These are phyloP conservation scores for Przewalskia tangutica DNA, from an alignment of 257 asterid species.

Conservation along the genomic window DNA sequence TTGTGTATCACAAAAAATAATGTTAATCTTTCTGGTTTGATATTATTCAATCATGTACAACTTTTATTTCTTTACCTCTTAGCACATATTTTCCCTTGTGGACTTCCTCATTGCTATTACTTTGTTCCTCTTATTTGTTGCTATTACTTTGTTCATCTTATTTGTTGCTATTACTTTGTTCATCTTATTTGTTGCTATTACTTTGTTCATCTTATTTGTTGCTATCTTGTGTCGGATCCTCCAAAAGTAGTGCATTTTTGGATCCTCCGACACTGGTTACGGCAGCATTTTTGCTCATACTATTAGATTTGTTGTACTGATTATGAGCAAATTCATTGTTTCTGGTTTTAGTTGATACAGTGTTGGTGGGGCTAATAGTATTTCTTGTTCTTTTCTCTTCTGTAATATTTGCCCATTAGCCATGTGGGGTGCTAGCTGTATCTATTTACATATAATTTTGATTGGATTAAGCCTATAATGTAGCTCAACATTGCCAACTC, in stretches of 20 bases:
- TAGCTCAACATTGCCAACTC: not conserved
- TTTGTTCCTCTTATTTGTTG: not conserved
- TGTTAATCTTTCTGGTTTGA: not conserved
- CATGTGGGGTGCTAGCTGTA: not conserved
- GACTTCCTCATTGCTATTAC: not conserved
- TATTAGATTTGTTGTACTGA: not conserved
- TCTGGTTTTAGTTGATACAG: not conserved
- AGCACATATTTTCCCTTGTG: not conserved
- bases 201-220: not conserved
- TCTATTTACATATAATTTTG: not conserved
- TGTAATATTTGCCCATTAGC: not conserved
- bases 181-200: not conserved
- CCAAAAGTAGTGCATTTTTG: not conserved
- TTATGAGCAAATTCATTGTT: not conserved
- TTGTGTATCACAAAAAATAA: not conserved
- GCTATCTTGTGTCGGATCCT: not conserved
- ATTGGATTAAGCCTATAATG: not conserved
- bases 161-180: not conserved
- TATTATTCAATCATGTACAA: not conserved
- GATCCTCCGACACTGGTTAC: too few species aligned
- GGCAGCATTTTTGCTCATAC: not conserved
- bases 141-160: not conserved
- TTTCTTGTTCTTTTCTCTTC: not conserved
- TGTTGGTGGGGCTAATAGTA: not conserved
- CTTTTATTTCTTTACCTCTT: not conserved